phyloP scores from a whole-genome alignment of 495 filamentous ascomycete genomes.

The Hyaloscypha hepaticicola region DNA sequence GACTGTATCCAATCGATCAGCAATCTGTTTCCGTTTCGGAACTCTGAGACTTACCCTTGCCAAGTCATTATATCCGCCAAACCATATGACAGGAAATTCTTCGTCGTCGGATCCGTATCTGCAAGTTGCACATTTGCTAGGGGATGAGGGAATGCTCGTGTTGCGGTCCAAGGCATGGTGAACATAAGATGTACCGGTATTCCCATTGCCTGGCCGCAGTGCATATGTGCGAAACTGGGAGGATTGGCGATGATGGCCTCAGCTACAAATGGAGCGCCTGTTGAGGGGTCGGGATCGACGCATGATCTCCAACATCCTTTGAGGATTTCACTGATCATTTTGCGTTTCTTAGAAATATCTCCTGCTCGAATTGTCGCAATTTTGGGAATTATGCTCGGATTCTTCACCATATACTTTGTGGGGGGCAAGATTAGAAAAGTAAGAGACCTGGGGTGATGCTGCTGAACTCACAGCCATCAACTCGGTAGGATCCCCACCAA shows the following conservation, averaged over 20 bases:
- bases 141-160: slow-evolving; percentile 57
- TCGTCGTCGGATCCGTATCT: slow-evolving; percentile 44
- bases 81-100: slow-evolving; percentile 59
- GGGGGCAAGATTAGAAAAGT: slow-evolving; percentile 19
- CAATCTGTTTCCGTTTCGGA: neutral
- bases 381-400: slow-evolving; percentile 51
- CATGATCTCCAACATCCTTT: slow-evolving; percentile 65
- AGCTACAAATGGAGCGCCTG: slow-evolving; percentile 56
- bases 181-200: slow-evolving; percentile 67
- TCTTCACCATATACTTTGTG: slow-evolving; percentile 56
- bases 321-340: slow-evolving; percentile 59
- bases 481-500: slow-evolving; percentile 56
- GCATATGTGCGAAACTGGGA: slow-evolving; percentile 64
- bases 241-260: slow-evolving; percentile 70
- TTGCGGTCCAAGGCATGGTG: slow-evolving; percentile 60
- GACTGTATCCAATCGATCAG: slow-evolving; percentile 28
- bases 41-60: slow-evolving; percentile 51
- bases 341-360: slow-evolving; percentile 44
- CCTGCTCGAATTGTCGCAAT: slow-evolving; percentile 46
- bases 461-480: slow-evolving; percentile 40
- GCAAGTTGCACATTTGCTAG: slow-evolving; percentile 41
- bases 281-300: slow-evolving; percentile 50
- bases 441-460: slow-evolving; percentile 34
- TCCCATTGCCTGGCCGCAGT: slow-evolving; percentile 59
- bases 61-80: slow-evolving; percentile 66